Base-by-base conservation (phyloP, 768 basidiomycete genomes). In the Rubroboletus satanas region DNA sequence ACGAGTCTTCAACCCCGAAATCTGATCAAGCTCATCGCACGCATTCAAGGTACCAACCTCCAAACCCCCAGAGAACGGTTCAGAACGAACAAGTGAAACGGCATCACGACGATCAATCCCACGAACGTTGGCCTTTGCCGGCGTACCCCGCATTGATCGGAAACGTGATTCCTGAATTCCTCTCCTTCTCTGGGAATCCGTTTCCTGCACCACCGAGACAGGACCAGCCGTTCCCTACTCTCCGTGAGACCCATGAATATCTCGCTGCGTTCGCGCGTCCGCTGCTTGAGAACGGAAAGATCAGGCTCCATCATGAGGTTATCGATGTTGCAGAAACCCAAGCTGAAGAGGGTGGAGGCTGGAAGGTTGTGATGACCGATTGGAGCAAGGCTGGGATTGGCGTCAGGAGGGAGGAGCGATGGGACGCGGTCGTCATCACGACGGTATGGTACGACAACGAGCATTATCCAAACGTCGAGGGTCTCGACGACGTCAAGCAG, bases 351-450 rank as follows among this genome's bases (percentile, higher is more conserved):
- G 61, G 48, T 23, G 57, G 60, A 8, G 73, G 78, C 0, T 81
- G 79, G 78, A 72, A 58, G 21, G 75, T 80, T 0, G 38, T 59
- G 1, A 65, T 75, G 48, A 67, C 60, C 49, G 73, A 78, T 55
- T 73, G 77, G 74, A 67, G 63, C 48, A 37, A 57, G 8, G 65
- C 54, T 5, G 65, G 67, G 17, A 0, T 38, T 10, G 66, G 59
- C 2, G 15, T 49, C 5, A 67, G 62, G 37, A 51, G 57, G 3
- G 72, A 73, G 31, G 77, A 79, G 50, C 50, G 55, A 2, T 80
- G 80, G 80, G 80, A 81, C 46, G 78, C 75, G 0, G 74, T 81
- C 6, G 74, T 80, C n/a, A 57, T 80, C 28, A 73, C 78, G 12
- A 72, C 68, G 3, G 74, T 77, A 15, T 79, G 73, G 74, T 77